These are phyloP conservation scores for Boletus speciosus DNA, from an alignment of 768 basidiomycete genomes.

Conservation along the genomic window DNA sequence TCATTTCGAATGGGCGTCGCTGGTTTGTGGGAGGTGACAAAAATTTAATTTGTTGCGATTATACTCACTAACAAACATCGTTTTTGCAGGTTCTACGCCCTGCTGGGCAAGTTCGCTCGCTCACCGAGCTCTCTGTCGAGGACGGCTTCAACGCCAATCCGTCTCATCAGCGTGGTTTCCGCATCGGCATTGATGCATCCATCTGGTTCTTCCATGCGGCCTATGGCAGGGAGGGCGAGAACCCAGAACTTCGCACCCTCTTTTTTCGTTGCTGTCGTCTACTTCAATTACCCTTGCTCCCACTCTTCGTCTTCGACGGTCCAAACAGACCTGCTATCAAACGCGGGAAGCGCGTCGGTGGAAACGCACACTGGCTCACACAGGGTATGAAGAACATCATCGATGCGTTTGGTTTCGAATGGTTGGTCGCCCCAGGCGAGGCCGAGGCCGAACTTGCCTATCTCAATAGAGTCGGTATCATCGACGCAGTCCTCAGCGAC, in stretches of 20 bases:
- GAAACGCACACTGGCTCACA: slow-evolving; percentile 59
- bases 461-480: slow-evolving; percentile 73
- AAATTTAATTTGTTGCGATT: background rate
- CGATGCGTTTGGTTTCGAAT: slow-evolving; percentile 77
- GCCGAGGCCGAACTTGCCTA: slow-evolving; percentile 93
- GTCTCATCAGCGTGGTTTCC: slow-evolving; percentile 63
- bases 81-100: slow-evolving; percentile 58
- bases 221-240: slow-evolving; percentile 76
- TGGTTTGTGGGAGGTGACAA: slow-evolving; percentile 48
- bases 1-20: slow-evolving; percentile 41
- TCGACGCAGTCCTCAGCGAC: slow-evolving; percentile 88
- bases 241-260: slow-evolving; percentile 78
- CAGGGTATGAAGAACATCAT: slow-evolving; percentile 77
- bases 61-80: slow-evolving; percentile 8
- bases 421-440: slow-evolving; percentile 84
- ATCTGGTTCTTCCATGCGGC: slow-evolving; percentile 76
- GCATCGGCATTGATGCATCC: slow-evolving; percentile 83
- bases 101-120: slow-evolving; percentile 65
- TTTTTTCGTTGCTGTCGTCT: slow-evolving; percentile 85
- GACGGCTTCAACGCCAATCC: slow-evolving; percentile 73
- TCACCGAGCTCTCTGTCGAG: slow-evolving; percentile 70
- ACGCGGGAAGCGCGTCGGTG: slow-evolving; percentile 68
- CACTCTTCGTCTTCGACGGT: slow-evolving; percentile 91
- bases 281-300: slow-evolving; percentile 74
- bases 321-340: slow-evolving; percentile 80